Evolutionary conservation across 2,329 filamentous ascomycete genomes (phyloP).

Genomic region (Calonectria ilicicola): DNA sequence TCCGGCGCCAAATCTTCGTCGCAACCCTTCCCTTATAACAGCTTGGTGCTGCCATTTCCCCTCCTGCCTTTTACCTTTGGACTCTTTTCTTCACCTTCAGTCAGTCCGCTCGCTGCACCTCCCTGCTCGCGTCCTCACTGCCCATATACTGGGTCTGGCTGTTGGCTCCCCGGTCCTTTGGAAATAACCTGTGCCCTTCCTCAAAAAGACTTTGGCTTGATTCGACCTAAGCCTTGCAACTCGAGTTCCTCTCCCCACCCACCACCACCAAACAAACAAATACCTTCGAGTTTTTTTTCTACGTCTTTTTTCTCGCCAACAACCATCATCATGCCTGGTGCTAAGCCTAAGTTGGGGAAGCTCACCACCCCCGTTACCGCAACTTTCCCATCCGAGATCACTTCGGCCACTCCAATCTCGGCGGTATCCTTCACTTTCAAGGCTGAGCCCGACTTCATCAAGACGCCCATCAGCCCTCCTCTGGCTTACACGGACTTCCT

Average conservation of each 20-base stretch:
- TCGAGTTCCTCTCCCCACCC: conserved; percentile 9
- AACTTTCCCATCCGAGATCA: conserved; percentile 71
- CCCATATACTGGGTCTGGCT: conserved; percentile 35
- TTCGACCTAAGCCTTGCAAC: conserved; percentile 24
- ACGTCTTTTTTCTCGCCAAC: conserved; percentile 10
- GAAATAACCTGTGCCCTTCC: conserved; percentile 23
- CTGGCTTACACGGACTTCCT: conserved; percentile 93
- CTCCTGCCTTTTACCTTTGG: conserved; percentile 26
- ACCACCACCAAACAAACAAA: conserved; percentile 7
- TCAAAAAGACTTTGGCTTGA: conserved; percentile 11
- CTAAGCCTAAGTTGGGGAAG: conserved; percentile 71
- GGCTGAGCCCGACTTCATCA: conserved; percentile 69
- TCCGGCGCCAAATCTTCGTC: conserved; percentile 44
- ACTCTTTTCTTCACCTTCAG: conserved; percentile 39
- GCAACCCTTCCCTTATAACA: conserved; percentile 44
- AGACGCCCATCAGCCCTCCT: conserved; percentile 93
- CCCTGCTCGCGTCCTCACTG: conserved; percentile 35
- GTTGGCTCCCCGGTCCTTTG: conserved; percentile 35
- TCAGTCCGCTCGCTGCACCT: conserved; percentile 43
- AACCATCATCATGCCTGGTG: conserved; percentile 59
- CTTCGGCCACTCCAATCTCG: conserved; percentile 76
- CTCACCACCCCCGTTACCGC: conserved; percentile 73
- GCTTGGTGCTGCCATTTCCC: conserved; percentile 39
- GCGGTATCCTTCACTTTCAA: conserved; percentile 54
- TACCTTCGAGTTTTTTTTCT: not conserved